Base-by-base conservation (phyloP, 2,329 filamentous ascomycete species). In the Leptographium wingfieldii region DNA sequence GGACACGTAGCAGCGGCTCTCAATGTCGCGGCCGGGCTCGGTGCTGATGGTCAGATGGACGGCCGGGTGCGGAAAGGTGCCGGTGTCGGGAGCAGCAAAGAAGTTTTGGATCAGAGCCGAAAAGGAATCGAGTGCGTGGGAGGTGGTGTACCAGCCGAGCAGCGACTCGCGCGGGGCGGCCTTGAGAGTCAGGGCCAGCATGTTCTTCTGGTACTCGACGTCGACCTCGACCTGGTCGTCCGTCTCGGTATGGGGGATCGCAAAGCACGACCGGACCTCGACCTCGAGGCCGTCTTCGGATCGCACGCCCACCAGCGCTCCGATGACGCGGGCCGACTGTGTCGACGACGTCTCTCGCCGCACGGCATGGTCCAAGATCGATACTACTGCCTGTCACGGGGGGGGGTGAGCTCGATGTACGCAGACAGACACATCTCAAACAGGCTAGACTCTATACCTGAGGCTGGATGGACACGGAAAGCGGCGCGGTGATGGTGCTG, bases 171-270 rank as follows among this genome's bases (percentile, higher is more conserved):
- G 90, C 57, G 94, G 94, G 74, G 91, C 88, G 61, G 92, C 92
- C 77, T 92, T 92, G 67, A 97, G 85, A 73, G 96, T 92, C 68
- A 99, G 80, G 62, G 89, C 87, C 61, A 97, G 86, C 94, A 99
- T 99, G 75, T 92, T 92, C 83, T 97, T 97, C 78, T 99, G 94
- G 77, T 97, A 99, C 76, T 99, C 94, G 82, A 99, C 95, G 73
- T 99, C 94, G 65, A 99, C 94, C 76, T 99, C 94, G 69, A 99
- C 94, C 76, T 99, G 94, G 76, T 99, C 94, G 73, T 92, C 88
- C 67, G 92, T 96, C 78, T 99, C 94, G 67, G 92, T 97, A 79
- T 99, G 94, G 66, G 92, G 92, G 70, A 99, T 95, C 67, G 94
- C 94, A 73, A 99, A 99, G 78, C 90, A 92, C 71, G 90, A 95